These are phyloP conservation scores for Saturnispora sanitii DNA, from an alignment of 805 yeast species.

Conservation along the genomic window DNA sequence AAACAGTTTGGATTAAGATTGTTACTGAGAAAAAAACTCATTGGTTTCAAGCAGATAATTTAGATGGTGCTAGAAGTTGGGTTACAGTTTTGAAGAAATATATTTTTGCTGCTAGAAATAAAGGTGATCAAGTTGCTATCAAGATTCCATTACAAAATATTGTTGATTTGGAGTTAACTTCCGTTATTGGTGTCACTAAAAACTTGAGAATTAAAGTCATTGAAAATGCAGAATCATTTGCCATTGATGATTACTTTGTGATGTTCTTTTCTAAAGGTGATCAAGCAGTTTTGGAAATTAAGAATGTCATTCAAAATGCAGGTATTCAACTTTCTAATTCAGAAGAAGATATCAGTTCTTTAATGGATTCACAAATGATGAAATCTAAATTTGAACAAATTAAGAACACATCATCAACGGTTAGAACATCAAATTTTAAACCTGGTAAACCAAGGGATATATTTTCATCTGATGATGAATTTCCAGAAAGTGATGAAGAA, in stretches of 20 bases:
- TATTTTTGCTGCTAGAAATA: slow-evolving; percentile 63
- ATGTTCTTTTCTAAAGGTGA: slow-evolving; percentile 52
- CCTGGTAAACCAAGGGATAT: slow-evolving; percentile 6
- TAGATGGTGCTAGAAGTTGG: slow-evolving; percentile 74
- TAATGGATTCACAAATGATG: slow-evolving; percentile 17
- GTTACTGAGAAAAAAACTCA: slow-evolving; percentile 48
- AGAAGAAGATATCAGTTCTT: slow-evolving; percentile 13
- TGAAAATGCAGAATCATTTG: slow-evolving; percentile 42
- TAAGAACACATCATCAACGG: slow-evolving; percentile 19
- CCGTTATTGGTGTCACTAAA: slow-evolving; percentile 46
- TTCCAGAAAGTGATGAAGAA: slow-evolving; percentile 4
- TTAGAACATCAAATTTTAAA: slow-evolving; percentile 16
- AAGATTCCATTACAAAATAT: slow-evolving; percentile 68
- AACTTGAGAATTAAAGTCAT: slow-evolving; percentile 53
- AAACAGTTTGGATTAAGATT: slow-evolving; percentile 44
- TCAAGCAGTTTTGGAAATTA: slow-evolving; percentile 32
- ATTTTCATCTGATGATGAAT: slow-evolving; percentile 13
- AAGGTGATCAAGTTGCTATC: slow-evolving; percentile 61
- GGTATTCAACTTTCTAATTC: slow-evolving; percentile 20
- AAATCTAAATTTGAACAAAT: slow-evolving; percentile 19
- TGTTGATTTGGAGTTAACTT: slow-evolving; percentile 46
- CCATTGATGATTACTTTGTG: slow-evolving; percentile 60
- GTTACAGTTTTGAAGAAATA: slow-evolving; percentile 61
- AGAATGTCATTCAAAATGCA: slow-evolving; percentile 29
- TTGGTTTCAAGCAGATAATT: slow-evolving; percentile 63